These are phyloP conservation scores for Sodiomyces alkalinus DNA, from an alignment of 2,329 filamentous ascomycete genomes.

Conservation along the genomic window DNA sequence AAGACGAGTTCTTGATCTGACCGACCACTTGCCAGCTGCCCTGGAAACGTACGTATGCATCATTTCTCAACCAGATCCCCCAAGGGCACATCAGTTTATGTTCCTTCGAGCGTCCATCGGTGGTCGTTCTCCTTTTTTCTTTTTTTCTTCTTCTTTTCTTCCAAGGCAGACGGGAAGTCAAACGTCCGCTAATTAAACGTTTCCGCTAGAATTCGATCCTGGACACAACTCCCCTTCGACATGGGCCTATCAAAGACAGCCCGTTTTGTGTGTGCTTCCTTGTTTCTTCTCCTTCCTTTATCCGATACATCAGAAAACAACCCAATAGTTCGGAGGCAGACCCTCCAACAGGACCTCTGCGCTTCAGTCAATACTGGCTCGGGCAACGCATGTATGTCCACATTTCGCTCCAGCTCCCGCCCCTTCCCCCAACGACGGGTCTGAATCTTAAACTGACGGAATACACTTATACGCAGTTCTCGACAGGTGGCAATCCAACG, in stretches of 20 bases:
- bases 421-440: neutral
- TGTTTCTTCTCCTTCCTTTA: neutral
- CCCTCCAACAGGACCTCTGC: constrained; percentile 13
- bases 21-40: too few species aligned
- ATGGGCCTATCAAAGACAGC: neutral
- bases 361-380: constrained; percentile 21
- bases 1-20: neutral
- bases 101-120: too few species aligned
- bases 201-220: too few species aligned
- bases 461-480: too few species aligned
- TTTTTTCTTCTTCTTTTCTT: too few species aligned
- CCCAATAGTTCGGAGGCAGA: neutral
- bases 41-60: neutral
- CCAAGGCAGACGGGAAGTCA: too few species aligned
- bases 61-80: neutral
- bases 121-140: too few species aligned
- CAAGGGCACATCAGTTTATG: too few species aligned
- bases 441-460: constrained; percentile 21
- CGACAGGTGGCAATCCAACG: constrained; percentile 57
- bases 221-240: too few species aligned
- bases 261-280: too few species aligned
- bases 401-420: neutral
- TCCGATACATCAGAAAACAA: neutral
- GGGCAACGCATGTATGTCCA: constrained; percentile 15
- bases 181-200: too few species aligned